A percentile compares a stretch with the other conserved stretches of the same genome.
phyloP scores from a whole-genome alignment of 164 flowering plant genomes.

The Liquidambar formosana region DNA sequence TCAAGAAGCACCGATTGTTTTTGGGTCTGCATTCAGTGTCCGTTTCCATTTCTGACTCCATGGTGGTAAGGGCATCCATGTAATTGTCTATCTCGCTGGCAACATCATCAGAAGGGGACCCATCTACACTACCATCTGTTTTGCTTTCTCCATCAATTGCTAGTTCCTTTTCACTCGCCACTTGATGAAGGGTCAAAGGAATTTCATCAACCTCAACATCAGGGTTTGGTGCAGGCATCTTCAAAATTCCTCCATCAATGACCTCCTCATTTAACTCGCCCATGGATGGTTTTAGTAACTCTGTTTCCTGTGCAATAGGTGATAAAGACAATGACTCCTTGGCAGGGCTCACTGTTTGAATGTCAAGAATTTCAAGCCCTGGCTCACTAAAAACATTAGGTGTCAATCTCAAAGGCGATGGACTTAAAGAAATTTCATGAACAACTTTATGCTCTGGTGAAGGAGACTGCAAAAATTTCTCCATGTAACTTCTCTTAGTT shows the following conservation, averaged over 20 bases:
- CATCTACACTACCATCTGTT: slow-evolving; percentile 31
- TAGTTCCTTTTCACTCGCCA: slow-evolving; percentile 35
- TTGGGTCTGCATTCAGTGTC: slow-evolving; percentile 54
- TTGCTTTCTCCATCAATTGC: slow-evolving; percentile 36
- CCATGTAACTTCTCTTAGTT: slow-evolving; percentile 79
- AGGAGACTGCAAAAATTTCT: slow-evolving; percentile 50
- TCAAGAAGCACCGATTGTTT: slow-evolving; percentile 19
- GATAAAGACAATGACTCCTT: slow-evolving; percentile 33
- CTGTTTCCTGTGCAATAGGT: slow-evolving; percentile 28
- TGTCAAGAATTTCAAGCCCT: slow-evolving; percentile 48
- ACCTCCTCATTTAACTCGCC: slow-evolving; percentile 27
- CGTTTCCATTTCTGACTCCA: slow-evolving; percentile 84
- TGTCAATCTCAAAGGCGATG: slow-evolving; percentile 32
- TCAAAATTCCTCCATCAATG: slow-evolving; percentile 16
- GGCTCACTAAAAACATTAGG: slow-evolving; percentile 36
- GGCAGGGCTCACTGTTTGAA: slow-evolving; percentile 40
- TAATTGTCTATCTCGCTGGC: slow-evolving; percentile 79
- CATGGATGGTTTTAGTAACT: slow-evolving; percentile 19
- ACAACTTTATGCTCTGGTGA: slow-evolving; percentile 45
- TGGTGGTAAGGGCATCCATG: slow-evolving; percentile 77
- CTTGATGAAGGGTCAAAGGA: slow-evolving; percentile 22
- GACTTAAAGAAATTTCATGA: slow-evolving; percentile 35
- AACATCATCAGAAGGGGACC: slow-evolving; percentile 60
- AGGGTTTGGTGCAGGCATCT: slow-evolving; percentile 25
- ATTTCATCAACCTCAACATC: slow-evolving; percentile 26